Percentiles rank a stretch among this genome's conserved stretches.
Evolutionary conservation across 148 eudicot genomes (phyloP).

Genomic region (Hydrangea macrophylla): DNA sequence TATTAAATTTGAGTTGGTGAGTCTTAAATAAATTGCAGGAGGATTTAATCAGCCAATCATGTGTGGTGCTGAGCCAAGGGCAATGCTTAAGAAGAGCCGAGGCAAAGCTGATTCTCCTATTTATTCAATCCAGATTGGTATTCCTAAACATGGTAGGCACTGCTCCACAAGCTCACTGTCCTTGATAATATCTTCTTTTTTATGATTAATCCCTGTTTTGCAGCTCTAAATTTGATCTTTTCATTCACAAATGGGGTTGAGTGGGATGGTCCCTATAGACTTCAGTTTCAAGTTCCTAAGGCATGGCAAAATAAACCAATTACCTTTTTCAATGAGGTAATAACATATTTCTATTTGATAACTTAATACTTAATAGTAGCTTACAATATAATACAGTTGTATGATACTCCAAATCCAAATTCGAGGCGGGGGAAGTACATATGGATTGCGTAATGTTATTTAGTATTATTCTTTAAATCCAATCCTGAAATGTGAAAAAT

Average conservation of each 20-base stretch:
- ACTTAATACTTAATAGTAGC: no score
- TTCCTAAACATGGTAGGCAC: slow-evolving; percentile 83
- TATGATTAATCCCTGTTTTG: slow-evolving; percentile 1
- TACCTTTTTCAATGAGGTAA: slow-evolving; percentile 66
- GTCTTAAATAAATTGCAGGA: slow-evolving; percentile 32
- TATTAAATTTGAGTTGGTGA: background rate
- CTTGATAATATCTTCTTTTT: background rate
- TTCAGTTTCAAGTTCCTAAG: slow-evolving; percentile 81
- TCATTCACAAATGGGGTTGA: slow-evolving; percentile 86
- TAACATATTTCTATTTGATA: no score
- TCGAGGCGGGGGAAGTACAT: no score
- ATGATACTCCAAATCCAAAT: no score
- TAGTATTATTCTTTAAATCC: no score
- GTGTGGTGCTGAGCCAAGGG: slow-evolving; percentile 97
- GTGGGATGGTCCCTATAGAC: slow-evolving; percentile 95
- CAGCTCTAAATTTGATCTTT: slow-evolving; percentile 80
- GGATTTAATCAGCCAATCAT: slow-evolving; percentile 97
- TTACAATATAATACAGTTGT: no score
- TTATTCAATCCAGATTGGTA: slow-evolving; percentile 75
- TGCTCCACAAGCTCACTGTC: background rate
- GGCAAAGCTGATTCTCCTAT: slow-evolving; percentile 82
- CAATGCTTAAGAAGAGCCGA: slow-evolving; percentile 67
- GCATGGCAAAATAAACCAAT: slow-evolving; percentile 59
- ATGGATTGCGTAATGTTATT: no score
- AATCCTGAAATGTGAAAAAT: no score